Percentiles rank a stretch among this genome's conserved stretches.
phyloP scores from a whole-genome alignment of 441 rosid genomes.

The Pelargonium cotyledonis region DNA sequence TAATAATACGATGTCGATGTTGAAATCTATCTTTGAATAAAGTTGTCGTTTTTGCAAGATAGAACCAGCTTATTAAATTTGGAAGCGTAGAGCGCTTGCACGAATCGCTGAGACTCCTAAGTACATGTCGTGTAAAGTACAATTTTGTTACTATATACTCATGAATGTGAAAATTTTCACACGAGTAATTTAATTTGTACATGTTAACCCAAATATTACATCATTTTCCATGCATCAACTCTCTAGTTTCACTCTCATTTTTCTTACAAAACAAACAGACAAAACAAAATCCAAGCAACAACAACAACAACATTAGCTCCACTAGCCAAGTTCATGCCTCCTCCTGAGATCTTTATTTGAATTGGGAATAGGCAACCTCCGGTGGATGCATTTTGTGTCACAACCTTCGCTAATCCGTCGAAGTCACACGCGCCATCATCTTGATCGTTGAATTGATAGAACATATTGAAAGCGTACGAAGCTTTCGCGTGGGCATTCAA shows the following conservation, averaged over 20 bases:
- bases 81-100: too few relatives aligned
- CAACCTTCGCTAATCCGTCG: slow-evolving; percentile 43
- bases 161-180: too few relatives aligned
- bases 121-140: too few relatives aligned
- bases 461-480: slow-evolving; percentile 79
- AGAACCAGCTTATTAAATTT: too few relatives aligned
- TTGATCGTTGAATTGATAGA: slow-evolving; percentile 53
- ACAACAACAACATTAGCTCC: slow-evolving; percentile 19
- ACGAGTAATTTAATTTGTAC: too few relatives aligned
- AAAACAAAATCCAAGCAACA: slow-evolving; percentile 24
- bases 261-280: slow-evolving; percentile 14
- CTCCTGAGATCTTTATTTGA: slow-evolving; percentile 38
- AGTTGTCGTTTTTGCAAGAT: background rate
- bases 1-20: background rate
- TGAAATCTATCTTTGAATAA: background rate
- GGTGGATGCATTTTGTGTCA: slow-evolving; percentile 32
- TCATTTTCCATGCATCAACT: too few relatives aligned
- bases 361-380: slow-evolving; percentile 49
- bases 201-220: too few relatives aligned
- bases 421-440: slow-evolving; percentile 56
- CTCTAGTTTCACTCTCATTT: background rate
- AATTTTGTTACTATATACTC: too few relatives aligned
- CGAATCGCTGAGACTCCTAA: too few relatives aligned
- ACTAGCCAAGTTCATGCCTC: slow-evolving; percentile 18
- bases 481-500: background rate